Percentiles rank a stretch among this genome's conserved stretches.
Evolutionary conservation across 2,329 filamentous ascomycete genomes (phyloP).

Genomic region (Meredithiella fracta): DNA sequence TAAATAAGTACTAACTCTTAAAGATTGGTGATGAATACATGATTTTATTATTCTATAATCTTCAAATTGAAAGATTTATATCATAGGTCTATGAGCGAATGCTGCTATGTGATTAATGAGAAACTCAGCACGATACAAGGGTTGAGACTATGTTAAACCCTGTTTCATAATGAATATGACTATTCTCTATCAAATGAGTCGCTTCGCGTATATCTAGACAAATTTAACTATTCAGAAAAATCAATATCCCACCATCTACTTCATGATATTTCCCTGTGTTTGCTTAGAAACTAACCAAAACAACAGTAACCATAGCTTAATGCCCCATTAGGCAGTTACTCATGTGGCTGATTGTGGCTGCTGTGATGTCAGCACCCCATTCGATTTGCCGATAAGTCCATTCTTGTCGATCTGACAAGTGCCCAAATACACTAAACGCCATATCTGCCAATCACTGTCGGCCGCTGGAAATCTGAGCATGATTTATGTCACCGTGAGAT

Average conservation of each 20-base stretch:
- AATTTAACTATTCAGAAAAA: no score
- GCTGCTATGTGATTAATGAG: not conserved
- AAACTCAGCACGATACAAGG: not conserved
- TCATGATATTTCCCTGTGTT: no score
- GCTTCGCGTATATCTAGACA: no score
- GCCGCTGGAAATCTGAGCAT: not conserved
- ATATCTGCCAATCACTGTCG: not conserved
- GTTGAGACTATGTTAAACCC: not conserved
- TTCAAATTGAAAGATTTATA: not conserved
- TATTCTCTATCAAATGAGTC: no score
- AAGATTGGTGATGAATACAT: conserved; percentile 16
- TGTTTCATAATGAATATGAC: no score
- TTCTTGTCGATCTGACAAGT: not conserved
- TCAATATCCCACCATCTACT: no score
- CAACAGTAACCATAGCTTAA: not conserved
- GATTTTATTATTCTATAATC: not conserved
- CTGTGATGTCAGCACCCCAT: not conserved
- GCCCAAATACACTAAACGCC: not conserved
- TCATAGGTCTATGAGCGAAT: no score
- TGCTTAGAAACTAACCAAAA: not conserved
- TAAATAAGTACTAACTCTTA: conserved; percentile 12
- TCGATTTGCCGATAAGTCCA: not conserved
- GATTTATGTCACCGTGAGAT: not conserved
- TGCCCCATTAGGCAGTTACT: conserved; percentile 1
- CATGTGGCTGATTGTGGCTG: conserved; percentile 8